Percentiles rank a stretch among this genome's conserved stretches.
phyloP scores from a whole-genome alignment of 2,329 filamentous ascomycete genomes.

The Cladosporium cucumerinum region DNA sequence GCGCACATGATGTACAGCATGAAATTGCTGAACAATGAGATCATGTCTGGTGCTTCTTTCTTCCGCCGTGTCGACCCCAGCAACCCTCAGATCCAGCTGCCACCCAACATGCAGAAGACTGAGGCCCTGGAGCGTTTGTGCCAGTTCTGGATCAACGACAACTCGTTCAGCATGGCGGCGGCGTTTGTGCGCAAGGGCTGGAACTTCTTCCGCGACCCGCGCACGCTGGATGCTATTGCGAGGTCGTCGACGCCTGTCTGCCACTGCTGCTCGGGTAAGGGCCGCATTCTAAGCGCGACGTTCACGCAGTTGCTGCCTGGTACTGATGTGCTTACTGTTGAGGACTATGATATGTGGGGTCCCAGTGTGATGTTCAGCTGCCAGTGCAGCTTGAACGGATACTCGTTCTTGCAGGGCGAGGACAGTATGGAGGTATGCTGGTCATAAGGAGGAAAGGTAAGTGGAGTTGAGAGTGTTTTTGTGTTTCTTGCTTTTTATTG shows the following conservation, averaged over 20 bases:
- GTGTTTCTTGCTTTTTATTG: neutral
- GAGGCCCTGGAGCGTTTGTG: neutral
- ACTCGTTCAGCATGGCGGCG: neutral
- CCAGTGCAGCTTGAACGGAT: neutral
- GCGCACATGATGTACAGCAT: neutral
- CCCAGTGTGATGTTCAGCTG: neutral
- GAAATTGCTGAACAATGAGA: neutral
- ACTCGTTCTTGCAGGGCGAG: neutral
- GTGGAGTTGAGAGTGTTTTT: neutral
- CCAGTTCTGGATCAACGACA: neutral
- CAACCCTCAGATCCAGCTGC: slow-evolving; percentile 7
- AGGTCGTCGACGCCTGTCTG: neutral
- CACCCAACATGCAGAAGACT: neutral
- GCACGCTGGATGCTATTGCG: slow-evolving; percentile 4
- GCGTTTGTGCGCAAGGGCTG: neutral
- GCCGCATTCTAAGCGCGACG: neutral
- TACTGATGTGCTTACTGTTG: slow-evolving; percentile 6
- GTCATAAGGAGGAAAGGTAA: neutral
- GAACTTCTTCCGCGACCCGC: slow-evolving; percentile 12
- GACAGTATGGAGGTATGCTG: neutral
- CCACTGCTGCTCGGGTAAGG: neutral
- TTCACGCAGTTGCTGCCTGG: neutral
- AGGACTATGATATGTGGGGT: slow-evolving; percentile 6
- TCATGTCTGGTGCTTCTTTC: neutral
- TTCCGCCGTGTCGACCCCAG: slow-evolving; percentile 1